Evolutionary conservation across 1,139 yeast species (phyloP), one percentile per base, ranked within the genome.

Genomic region (Suhomyces chickasaworum): DNA sequence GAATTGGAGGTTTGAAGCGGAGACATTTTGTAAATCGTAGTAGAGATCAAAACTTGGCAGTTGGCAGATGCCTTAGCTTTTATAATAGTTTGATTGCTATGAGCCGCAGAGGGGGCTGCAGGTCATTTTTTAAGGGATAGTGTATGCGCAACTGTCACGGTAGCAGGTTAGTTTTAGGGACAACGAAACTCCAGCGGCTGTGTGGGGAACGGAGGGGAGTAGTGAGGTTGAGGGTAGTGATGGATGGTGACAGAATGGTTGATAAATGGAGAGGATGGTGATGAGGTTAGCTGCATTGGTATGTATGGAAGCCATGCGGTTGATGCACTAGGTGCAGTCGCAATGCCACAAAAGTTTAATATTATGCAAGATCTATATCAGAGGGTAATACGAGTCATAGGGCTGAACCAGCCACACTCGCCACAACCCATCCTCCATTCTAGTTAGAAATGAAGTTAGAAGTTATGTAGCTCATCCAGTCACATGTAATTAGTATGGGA

Each of bases 51-150:
- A n/a, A n/a, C n/a, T n/a, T n/a, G n/a, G n/a, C n/a, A n/a, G n/a
- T n/a, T n/a, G 29, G 13, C 29, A 12, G n/a, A 10, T 25, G 29
- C n/a, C 29, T 3, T 25, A 13, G 45, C 35, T 30, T 37, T 17
- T 37, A 16, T 30, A 39, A 15, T 13, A 10, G 13, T 10, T 25
- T 15, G 42, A 35, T 43, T 43, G 46, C 46, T 43, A 29, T 22
- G 42, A 25, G 39, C 34, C 43, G 34, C 41, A 38, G 27, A 33
- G 37, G 37, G 37, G 37, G 37, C 37, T 20, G 37, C 22, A 35
- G 37, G 37, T 35, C 37, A 35, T 33, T 33, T 33, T 33, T 18
- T 33, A 30, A 7, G n/a, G 33, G 37, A 25, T 29, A 32, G 8
- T 17, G 13, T 20, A 8, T n/a, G 20, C 20, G 29, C 29, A 25